These are phyloP conservation scores for Basipetospora chlamydospora DNA, from an alignment of 2,329 filamentous ascomycete genomes.

Conservation along the genomic window DNA sequence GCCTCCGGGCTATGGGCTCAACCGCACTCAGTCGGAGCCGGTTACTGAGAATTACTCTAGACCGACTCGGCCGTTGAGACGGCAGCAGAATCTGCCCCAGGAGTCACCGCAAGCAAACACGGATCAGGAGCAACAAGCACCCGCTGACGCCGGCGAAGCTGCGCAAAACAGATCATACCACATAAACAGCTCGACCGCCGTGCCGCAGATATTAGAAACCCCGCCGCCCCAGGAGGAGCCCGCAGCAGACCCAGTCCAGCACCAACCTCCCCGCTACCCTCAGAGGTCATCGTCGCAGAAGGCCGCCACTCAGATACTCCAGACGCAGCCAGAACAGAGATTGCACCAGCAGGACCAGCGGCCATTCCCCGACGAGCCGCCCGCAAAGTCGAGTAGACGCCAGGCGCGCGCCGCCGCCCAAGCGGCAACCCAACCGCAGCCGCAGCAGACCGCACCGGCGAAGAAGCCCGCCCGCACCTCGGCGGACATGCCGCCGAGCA, in stretches of 20 bases:
- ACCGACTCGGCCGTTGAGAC: slow-evolving; percentile 32
- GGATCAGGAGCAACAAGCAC: too few relatives aligned
- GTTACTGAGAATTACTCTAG: slow-evolving; percentile 48
- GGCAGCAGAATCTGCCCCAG: slow-evolving; percentile 33
- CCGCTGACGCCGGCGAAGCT: not conserved
- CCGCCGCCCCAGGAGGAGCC: too few relatives aligned
- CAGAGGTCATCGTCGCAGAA: slow-evolving; percentile 41
- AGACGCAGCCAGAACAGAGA: slow-evolving; percentile 14
- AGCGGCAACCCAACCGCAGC: not conserved
- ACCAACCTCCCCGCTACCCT: too few relatives aligned
- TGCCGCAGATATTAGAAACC: slow-evolving; percentile 53
- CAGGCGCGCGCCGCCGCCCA: slow-evolving; percentile 1
- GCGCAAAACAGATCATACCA: not conserved
- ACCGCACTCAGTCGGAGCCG: slow-evolving; percentile 58
- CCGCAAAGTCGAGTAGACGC: slow-evolving; percentile 30
- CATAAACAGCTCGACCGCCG: slow-evolving; percentile 11
- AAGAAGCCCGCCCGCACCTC: slow-evolving; percentile 28
- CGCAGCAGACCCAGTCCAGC: too few relatives aligned
- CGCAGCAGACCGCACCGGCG: not conserved
- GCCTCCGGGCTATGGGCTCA: slow-evolving; percentile 36
- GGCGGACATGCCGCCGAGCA: slow-evolving; percentile 48
- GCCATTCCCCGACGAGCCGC: slow-evolving; percentile 22
- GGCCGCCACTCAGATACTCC: slow-evolving; percentile 24
- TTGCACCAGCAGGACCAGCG: slow-evolving; percentile 9
- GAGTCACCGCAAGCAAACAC: too few relatives aligned